Percentiles rank a stretch among this genome's conserved stretches.
Conservation (phyloP, 345 rosid species). For the Aethionema arabicum region DNA sequence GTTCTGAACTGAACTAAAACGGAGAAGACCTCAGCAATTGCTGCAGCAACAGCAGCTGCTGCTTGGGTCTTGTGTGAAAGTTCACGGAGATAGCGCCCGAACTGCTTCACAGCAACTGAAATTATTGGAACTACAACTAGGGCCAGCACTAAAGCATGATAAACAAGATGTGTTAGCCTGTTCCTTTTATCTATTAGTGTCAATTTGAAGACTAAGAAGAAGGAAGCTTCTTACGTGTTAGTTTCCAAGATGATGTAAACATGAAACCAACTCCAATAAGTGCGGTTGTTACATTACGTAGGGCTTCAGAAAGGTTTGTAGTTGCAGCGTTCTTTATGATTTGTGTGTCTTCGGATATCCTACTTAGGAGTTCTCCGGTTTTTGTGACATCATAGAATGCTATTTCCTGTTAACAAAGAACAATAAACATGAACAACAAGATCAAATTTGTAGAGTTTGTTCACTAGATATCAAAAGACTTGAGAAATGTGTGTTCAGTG, state of each 20-base stretch:
- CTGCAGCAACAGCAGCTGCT: constrained; percentile 93
- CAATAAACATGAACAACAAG: neutral
- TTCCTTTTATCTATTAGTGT: neutral
- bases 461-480: neutral
- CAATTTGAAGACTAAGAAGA: neutral
- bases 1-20: neutral
- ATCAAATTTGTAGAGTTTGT: neutral
- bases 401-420: constrained; percentile 44
- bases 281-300: constrained; percentile 55
- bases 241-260: constrained; percentile 66
- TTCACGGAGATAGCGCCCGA: constrained; percentile 84
- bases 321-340: constrained; percentile 75
- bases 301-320: constrained; percentile 64
- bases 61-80: constrained; percentile 93
- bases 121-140: constrained; percentile 77
- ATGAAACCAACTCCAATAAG: constrained; percentile 62
- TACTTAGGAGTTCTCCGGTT: constrained; percentile 67
- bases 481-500: neutral
- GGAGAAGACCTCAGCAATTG: constrained; percentile 83
- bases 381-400: constrained; percentile 64
- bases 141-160: constrained; percentile 62
- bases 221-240: constrained; percentile 46
- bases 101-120: constrained; percentile 65
- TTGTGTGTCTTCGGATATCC: constrained; percentile 67
- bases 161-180: constrained; percentile 12